Percentiles rank a stretch among this genome's conserved stretches.
phyloP scores from a whole-genome alignment of 1,139 yeast species.

The Lodderomyces orthopsilosis region DNA sequence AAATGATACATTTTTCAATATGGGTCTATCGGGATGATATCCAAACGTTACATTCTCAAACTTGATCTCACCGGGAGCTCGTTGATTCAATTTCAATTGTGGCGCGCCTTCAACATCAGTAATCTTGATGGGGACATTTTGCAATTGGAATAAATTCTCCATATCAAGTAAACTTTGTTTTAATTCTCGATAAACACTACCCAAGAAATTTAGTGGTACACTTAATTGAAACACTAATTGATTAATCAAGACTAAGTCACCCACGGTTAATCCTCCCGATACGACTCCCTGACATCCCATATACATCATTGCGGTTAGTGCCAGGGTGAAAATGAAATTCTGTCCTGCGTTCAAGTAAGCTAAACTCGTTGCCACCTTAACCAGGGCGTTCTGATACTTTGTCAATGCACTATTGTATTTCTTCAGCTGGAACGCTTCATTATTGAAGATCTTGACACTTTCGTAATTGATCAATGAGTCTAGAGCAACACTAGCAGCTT shows the following conservation, averaged over 20 bases:
- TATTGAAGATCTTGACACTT: slow-evolving; percentile 91
- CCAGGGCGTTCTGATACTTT: slow-evolving; percentile 75
- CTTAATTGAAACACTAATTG: slow-evolving; percentile 94
- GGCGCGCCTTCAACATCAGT: slow-evolving; percentile 62
- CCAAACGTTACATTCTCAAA: slow-evolving; percentile 95
- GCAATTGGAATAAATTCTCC: slow-evolving; percentile 86
- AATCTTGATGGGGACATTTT: slow-evolving; percentile 68
- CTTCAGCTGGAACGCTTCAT: slow-evolving; percentile 73
- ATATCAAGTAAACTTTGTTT: slow-evolving; percentile 89
- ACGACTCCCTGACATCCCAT: slow-evolving; percentile 97
- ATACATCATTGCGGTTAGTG: slow-evolving; percentile 96
- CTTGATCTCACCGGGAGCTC: slow-evolving; percentile 63
- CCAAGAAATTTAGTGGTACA: slow-evolving; percentile 89
- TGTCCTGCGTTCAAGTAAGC: slow-evolving; percentile 93
- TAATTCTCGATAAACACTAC: slow-evolving; percentile 91
- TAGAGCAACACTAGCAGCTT: slow-evolving; percentile 90
- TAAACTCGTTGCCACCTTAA: slow-evolving; percentile 87
- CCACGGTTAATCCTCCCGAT: slow-evolving; percentile 79
- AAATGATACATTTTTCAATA: slow-evolving; percentile 75
- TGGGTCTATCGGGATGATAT: slow-evolving; percentile 84
- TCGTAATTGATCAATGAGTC: slow-evolving; percentile 94
- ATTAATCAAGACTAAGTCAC: slow-evolving; percentile 93
- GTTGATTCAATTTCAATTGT: slow-evolving; percentile 46
- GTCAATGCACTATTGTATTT: slow-evolving; percentile 78
- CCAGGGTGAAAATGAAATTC: slow-evolving; percentile 84